phyloP scores from a whole-genome alignment of 305 asterid genomes.

The Solanum hybrid region DNA sequence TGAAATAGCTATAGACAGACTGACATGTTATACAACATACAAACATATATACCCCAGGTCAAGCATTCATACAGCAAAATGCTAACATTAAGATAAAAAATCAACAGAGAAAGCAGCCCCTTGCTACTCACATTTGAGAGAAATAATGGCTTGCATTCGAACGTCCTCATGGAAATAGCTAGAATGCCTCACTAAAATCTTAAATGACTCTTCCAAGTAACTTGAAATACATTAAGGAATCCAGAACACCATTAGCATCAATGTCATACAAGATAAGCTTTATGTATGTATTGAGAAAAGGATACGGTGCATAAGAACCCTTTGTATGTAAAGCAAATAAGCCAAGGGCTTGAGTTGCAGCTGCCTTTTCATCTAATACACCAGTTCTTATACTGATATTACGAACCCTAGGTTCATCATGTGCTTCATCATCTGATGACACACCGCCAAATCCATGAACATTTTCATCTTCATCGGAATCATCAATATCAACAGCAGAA shows the following conservation, averaged over 20 bases:
- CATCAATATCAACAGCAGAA: slow-evolving; percentile 93
- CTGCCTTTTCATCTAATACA: slow-evolving; percentile 97
- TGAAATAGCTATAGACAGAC: neutral
- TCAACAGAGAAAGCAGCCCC: neutral
- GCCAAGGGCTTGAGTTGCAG: slow-evolving; percentile 99
- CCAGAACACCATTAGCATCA: slow-evolving; percentile 4
- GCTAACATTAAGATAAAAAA: neutral
- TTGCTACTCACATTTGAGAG: slow-evolving; percentile 68
- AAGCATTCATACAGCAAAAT: neutral
- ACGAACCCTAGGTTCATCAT: slow-evolving; percentile 92
- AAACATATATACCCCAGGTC: neutral
- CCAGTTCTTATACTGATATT: slow-evolving; percentile 97
- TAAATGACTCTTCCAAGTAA: slow-evolving; percentile 86
- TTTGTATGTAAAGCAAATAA: slow-evolving; percentile 84
- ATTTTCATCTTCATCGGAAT: slow-evolving; percentile 73
- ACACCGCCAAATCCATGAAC: slow-evolving; percentile 83
- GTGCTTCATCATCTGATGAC: slow-evolving; percentile 98
- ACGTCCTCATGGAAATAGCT: slow-evolving; percentile 95
- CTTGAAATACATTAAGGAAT: slow-evolving; percentile 51
- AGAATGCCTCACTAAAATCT: slow-evolving; percentile 75
- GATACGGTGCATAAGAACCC: slow-evolving; percentile 88
- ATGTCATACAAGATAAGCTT: neutral
- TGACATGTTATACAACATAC: neutral
- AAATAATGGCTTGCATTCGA: slow-evolving; percentile 87
- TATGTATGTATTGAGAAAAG: slow-evolving; percentile 15